Evolutionary conservation across 805 yeast genomes (phyloP), one percentile per base, ranked within the genome.

Genomic region (Deakozyma indianensis): DNA sequence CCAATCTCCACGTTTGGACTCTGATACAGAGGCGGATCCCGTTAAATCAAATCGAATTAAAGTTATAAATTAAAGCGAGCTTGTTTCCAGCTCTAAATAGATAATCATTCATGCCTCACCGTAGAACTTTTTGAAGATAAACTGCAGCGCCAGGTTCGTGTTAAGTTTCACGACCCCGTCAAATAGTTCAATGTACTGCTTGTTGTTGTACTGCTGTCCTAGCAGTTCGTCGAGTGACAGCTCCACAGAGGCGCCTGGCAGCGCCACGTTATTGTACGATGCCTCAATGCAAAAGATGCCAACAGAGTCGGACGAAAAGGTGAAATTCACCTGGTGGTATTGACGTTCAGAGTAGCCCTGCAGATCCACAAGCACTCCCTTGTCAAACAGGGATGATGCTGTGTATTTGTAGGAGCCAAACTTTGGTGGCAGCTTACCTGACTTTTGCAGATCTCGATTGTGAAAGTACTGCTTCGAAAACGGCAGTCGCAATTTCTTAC

Each of bases 351-450:
- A 46, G 48, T 62, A 66, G 0, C 85, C 86, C 16, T 70, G 71
- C 35, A 82, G 66, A 44, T 76, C 80, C 2, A 72, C 58, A 20
- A 88, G 59, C 1, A 87, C 73, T 0, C 83, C 80, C 50, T 75
- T 80, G 47, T 87, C 96, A 56, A 74, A 67, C 32, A 90, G 69
- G 55, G 78, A 80, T 52, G 81, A 80, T 3, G 85, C 80, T 0
- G 85, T 73, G 64, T 84, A 83, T 58, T 78, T 78, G 66, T 74
- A 82, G 1, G 84, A 76, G 2, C 95, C 94, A 61, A 79, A 83
- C 56, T 73, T 74, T 1, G 90, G 85, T 27, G 27, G 22, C 22
- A 80, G 61, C 42, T 80, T 68, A 28, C 86, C 85, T 18, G 70
- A 61, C 63, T 73, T 77, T 55, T 77, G 77, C 53, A 83, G 64